Percentiles rank a stretch among this genome's conserved stretches.
phyloP scores from a whole-genome alignment of 805 yeast genomes.

The Teunomyces barrocoloradensis region DNA sequence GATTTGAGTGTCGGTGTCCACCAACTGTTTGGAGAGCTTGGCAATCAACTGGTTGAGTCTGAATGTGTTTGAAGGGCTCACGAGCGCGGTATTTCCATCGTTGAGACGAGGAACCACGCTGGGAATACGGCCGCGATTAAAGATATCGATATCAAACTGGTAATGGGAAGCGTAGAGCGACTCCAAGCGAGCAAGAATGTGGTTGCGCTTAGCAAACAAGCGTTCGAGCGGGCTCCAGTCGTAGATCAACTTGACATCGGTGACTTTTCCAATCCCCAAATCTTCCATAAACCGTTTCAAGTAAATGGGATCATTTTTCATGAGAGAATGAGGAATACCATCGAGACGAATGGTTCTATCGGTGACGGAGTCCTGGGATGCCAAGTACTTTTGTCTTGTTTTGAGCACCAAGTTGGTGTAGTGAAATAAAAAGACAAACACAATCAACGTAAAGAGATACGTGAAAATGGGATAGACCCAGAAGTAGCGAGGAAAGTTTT shows the following conservation, averaged over 20 bases:
- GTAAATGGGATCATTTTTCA: constrained; percentile 36
- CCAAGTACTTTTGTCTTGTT: constrained; percentile 56
- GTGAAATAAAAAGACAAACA: constrained; percentile 43
- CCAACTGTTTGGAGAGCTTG: constrained; percentile 31
- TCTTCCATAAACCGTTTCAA: constrained; percentile 51
- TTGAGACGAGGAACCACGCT: constrained; percentile 23
- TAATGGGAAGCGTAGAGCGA: constrained; percentile 39
- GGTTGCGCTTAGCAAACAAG: constrained; percentile 34
- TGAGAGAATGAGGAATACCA: constrained; percentile 49
- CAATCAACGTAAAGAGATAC: constrained; percentile 49
- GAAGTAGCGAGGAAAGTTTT: constrained; percentile 42
- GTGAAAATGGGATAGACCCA: constrained; percentile 58
- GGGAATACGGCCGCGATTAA: constrained; percentile 31
- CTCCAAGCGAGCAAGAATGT: constrained; percentile 36
- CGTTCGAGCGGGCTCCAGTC: constrained; percentile 42
- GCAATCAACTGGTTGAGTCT: constrained; percentile 24
- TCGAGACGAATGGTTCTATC: constrained; percentile 57
- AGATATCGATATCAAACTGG: constrained; percentile 42
- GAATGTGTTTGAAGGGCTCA: constrained; percentile 3
- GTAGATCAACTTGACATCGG: constrained; percentile 47
- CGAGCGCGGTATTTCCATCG: constrained; percentile 10
- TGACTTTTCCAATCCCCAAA: constrained; percentile 55
- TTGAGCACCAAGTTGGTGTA: constrained; percentile 49
- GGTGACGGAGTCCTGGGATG: constrained; percentile 57
- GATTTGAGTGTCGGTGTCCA: constrained; percentile 40